phyloP scores from a whole-genome alignment of 2,329 filamentous ascomycete genomes.

The Aureobasidium melanogenum region DNA sequence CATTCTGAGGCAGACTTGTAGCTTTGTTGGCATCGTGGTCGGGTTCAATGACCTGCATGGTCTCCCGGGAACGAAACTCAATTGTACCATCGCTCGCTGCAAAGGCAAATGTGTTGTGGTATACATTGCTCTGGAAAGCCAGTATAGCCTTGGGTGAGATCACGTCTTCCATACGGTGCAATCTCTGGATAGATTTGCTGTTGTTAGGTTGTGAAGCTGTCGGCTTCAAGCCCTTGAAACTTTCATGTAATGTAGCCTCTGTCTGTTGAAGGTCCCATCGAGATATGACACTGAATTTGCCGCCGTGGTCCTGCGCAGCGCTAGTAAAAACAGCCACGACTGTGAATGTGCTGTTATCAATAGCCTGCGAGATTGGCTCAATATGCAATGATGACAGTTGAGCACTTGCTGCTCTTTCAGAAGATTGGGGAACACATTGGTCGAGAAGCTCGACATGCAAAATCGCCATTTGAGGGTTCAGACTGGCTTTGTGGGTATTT shows the following conservation, averaged over 20 bases:
- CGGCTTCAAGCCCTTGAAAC: conserved; percentile 27
- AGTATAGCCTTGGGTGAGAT: conserved; percentile 62
- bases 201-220: conserved; percentile 12
- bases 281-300: conserved; percentile 57
- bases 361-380: background rate
- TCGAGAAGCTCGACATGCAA: conserved; percentile 7
- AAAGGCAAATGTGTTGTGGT: conserved; percentile 63
- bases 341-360: conserved; percentile 27
- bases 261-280: conserved; percentile 67
- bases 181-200: conserved; percentile 17
- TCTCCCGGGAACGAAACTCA: conserved; percentile 68
- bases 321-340: conserved; percentile 64
- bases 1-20: conserved; percentile 63
- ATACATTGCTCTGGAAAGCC: conserved; percentile 57
- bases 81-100: conserved; percentile 72
- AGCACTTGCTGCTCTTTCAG: conserved; percentile 45
- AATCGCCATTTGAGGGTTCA: conserved; percentile 6
- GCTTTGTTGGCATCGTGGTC: conserved; percentile 57
- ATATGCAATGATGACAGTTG: conserved; percentile 48
- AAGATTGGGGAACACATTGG: background rate
- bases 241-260: conserved; percentile 24
- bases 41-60: conserved; percentile 55
- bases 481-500: background rate
- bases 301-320: conserved; percentile 42
- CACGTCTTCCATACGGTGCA: conserved; percentile 61